Evolutionary conservation across 345 rosid species (phyloP), one percentile per base, ranked within the genome.

Genomic region (Lumnitzera littorea): DNA sequence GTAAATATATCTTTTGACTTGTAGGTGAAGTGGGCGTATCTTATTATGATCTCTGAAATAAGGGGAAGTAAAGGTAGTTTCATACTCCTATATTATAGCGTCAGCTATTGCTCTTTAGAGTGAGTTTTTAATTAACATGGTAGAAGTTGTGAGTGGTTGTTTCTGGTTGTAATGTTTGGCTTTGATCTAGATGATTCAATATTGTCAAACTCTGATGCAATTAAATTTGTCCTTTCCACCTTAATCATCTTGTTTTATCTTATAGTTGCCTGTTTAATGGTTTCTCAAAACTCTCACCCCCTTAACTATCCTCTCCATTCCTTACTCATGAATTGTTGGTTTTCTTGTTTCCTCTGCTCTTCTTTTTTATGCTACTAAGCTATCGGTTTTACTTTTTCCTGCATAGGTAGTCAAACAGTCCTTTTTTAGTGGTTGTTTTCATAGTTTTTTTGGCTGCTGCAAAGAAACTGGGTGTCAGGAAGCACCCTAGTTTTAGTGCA

Each of bases 21-120:
- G 99, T 95, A 95, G 99, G 99, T 88, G 87, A 94, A 80, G 82
- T 86, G 89, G 99, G 81, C 95, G 89, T 90, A 60, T 84, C 84
- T 89, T 87, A 79, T 84, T 75, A 88, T 86, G 91, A 84, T 84
- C 99, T 81, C 99, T 91, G 97, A 92, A 85, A 84, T 82, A 83
- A 83, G 95, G 79, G 89, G 88, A 88, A 79, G 82, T 91, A 79
- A 94, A 91, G 97, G 99, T 95, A 95, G 99, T 73, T 84, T 79
- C 99, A 74, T 74, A 62, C 62, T 69, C 80, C 57, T 68, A 76
- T 36, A 67, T 74, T 68, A 65, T 62, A 31, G 67, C 25, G 61
- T 57, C 58, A 53, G 54, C 62, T 65, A 43, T 57, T 70, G 63
- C 52, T 57, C 61, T 58, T 31, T 55, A 43, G 67, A 50, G 31